Conservation (phyloP, 352 stramenopile species). For the Elongisporangium senticosum region DNA sequence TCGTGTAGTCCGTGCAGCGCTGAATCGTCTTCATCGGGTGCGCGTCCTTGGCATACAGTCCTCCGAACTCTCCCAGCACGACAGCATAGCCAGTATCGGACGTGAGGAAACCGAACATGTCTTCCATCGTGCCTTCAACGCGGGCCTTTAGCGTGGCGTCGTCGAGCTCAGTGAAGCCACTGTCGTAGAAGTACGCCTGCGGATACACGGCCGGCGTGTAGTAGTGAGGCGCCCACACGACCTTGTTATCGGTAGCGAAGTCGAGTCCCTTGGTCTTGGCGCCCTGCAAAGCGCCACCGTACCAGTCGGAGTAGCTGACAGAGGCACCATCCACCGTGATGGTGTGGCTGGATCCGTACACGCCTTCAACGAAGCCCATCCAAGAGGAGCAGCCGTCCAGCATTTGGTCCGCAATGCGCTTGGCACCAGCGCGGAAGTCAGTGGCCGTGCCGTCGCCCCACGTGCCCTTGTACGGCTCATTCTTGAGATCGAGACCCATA, state of each 20-base stretch:
- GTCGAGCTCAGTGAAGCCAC: slow-evolving; percentile 25
- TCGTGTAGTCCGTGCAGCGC: slow-evolving; percentile 40
- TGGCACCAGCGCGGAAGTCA: slow-evolving; percentile 20
- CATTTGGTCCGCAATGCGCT: slow-evolving; percentile 20
- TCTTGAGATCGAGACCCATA: slow-evolving; percentile 57
- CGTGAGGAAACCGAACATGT: slow-evolving; percentile 35
- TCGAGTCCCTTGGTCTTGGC: slow-evolving; percentile 11
- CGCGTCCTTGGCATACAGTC: slow-evolving; percentile 43
- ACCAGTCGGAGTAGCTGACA: slow-evolving; percentile 30
- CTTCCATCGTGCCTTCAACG: slow-evolving; percentile 22
- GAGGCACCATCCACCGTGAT: slow-evolving; percentile 22
- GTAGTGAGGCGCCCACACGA: slow-evolving; percentile 34
- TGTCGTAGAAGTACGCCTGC: slow-evolving; percentile 25
- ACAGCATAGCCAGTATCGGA: slow-evolving; percentile 8
- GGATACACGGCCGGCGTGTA: slow-evolving; percentile 27
- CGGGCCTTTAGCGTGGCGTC: slow-evolving; percentile 14
- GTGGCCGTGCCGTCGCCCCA: slow-evolving; percentile 27
- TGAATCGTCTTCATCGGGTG: slow-evolving; percentile 41
- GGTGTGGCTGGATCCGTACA: slow-evolving; percentile 21
- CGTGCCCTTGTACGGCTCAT: slow-evolving; percentile 45
- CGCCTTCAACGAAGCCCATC: slow-evolving; percentile 29
- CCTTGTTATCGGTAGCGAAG: slow-evolving; percentile 12
- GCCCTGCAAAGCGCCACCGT: slow-evolving; percentile 28
- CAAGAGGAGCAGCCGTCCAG: slow-evolving; percentile 26
- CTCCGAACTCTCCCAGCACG: slow-evolving; percentile 53